A percentile compares a stretch with the other conserved stretches of the same genome.
phyloP scores from a whole-genome alignment of 1,284 basidiomycete genomes.

The Tilletia setariae region DNA sequence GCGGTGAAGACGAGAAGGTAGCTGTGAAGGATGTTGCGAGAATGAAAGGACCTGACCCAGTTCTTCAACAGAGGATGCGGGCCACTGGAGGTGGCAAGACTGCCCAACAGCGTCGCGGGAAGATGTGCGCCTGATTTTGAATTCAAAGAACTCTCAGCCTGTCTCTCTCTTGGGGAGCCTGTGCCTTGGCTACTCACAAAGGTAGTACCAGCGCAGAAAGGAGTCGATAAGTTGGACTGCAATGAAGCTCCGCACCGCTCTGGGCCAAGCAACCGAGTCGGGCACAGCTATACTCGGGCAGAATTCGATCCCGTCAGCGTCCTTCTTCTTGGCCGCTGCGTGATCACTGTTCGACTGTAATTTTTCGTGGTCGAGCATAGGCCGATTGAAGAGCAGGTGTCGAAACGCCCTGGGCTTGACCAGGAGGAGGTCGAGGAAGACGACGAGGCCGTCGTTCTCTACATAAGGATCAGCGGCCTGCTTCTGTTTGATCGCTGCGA shows the following conservation, averaged over 20 bases:
- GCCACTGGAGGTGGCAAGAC: no score
- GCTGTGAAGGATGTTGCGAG: no score
- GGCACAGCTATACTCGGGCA: neutral
- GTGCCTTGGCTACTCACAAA: constrained; percentile 5
- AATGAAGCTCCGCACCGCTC: neutral
- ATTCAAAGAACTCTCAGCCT: no score
- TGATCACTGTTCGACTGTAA: neutral
- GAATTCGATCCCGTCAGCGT: neutral
- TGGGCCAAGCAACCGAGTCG: neutral
- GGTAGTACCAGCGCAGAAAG: constrained; percentile 9
- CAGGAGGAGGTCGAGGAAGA: constrained; percentile 9
- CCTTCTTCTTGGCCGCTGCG: neutral
- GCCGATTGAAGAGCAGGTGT: constrained; percentile 16
- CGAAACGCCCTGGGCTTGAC: constrained; percentile 13
- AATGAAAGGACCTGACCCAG: no score
- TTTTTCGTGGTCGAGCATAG: neutral
- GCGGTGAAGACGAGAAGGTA: no score
- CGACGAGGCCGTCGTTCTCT: constrained; percentile 5
- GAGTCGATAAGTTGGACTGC: neutral
- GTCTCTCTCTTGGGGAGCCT: no score
- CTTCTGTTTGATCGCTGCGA: neutral
- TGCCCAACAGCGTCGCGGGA: no score
- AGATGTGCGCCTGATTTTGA: no score
- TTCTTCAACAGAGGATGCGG: no score
- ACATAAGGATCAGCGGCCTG: neutral